Conservation (phyloP, 192 early-diverging fungal genomes). For the Borealophlyctis nickersoniae region DNA sequence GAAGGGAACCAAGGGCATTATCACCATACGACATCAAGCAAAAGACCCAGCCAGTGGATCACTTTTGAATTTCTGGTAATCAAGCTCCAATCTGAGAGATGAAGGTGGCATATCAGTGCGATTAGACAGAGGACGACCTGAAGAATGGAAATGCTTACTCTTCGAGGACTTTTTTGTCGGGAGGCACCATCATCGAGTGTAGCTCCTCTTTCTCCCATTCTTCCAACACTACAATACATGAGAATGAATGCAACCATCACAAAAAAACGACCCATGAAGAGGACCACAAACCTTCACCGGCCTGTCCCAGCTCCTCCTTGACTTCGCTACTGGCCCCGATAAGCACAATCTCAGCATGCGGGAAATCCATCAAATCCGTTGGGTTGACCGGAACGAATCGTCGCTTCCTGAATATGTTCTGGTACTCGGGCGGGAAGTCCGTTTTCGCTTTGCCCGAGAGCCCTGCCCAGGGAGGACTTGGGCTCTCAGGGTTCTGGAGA, state of each 20-base stretch:
- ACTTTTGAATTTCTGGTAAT: slow-evolving; percentile 16
- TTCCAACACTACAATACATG: slow-evolving; percentile 11
- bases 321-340: slow-evolving; percentile 41
- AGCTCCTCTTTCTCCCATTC: slow-evolving; percentile 34
- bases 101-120: neutral
- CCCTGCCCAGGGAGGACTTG: slow-evolving; percentile 10
- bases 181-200: slow-evolving; percentile 15
- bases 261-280: neutral
- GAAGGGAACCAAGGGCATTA: neutral
- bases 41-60: slow-evolving; percentile 19
- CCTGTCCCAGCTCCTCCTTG: slow-evolving; percentile 30
- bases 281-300: slow-evolving; percentile 16
- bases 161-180: slow-evolving; percentile 34
- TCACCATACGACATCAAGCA: slow-evolving; percentile 9
- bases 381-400: slow-evolving; percentile 32
- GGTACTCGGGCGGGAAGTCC: slow-evolving; percentile 17
- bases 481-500: slow-evolving; percentile 23
- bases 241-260: neutral
- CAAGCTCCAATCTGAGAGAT: slow-evolving; percentile 10
- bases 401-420: slow-evolving; percentile 20
- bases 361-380: slow-evolving; percentile 32
- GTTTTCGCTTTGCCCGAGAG: slow-evolving; percentile 8
- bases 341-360: slow-evolving; percentile 33
- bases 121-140: neutral
- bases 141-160: slow-evolving; percentile 11